Percentiles rank a stretch among this genome's conserved stretches.
These are phyloP conservation scores for Paramecium bursaria DNA, from an alignment of 73 alveolate species.

Conservation along the genomic window DNA sequence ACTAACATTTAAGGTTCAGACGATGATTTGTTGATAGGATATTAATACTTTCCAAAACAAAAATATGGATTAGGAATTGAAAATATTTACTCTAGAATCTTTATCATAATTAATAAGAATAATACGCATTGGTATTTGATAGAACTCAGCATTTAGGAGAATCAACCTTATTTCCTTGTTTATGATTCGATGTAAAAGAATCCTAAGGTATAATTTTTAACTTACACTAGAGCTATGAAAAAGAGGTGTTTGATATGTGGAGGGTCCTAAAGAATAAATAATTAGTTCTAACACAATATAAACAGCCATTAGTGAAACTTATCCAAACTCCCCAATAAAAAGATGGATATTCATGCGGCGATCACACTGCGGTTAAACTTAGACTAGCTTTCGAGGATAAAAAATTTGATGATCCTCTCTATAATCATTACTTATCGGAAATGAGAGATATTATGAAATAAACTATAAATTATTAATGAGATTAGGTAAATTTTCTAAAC, in stretches of 20 bases:
- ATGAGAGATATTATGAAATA: neutral
- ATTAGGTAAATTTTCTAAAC: conserved; percentile 14
- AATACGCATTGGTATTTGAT: conserved; percentile 37
- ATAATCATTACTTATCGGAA: neutral
- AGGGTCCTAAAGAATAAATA: neutral
- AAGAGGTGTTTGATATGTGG: neutral
- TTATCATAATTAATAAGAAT: neutral
- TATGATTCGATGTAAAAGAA: conserved; percentile 2
- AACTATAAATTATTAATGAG: neutral
- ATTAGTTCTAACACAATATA: neutral
- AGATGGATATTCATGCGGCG: conserved; percentile 48
- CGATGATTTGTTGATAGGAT: no score
- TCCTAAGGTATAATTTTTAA: neutral
- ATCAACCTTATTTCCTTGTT: neutral
- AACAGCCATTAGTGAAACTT: neutral
- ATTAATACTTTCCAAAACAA: no score
- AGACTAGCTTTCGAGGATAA: neutral
- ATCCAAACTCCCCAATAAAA: neutral
- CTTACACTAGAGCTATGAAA: neutral
- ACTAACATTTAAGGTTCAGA: no score
- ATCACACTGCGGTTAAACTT: conserved; percentile 4
- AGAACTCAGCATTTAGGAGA: no score
- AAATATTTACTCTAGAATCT: neutral
- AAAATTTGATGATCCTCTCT: neutral
- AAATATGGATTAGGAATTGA: conserved; percentile 13